Conservation (phyloP, 768 basidiomycete species). For the Agrocybe praecox region DNA sequence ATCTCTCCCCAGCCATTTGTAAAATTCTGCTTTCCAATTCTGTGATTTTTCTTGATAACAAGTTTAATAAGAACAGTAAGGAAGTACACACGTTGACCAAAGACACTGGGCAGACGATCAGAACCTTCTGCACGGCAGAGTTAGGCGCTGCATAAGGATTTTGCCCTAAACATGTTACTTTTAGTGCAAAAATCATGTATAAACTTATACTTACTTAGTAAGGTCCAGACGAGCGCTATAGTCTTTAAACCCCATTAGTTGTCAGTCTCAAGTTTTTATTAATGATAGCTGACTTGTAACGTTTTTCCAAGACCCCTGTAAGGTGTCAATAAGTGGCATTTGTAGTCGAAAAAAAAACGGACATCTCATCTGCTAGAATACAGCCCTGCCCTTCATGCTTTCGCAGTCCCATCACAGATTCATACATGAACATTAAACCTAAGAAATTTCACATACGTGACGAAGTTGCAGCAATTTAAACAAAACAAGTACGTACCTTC, state of each 20-base stretch:
- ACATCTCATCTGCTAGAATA: conserved; percentile 98
- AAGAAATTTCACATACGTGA: conserved; percentile 2
- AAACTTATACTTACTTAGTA: conserved; percentile 66
- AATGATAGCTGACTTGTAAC: conserved; percentile 53
- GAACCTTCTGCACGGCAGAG: conserved; percentile 71
- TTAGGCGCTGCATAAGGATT: conserved; percentile 68
- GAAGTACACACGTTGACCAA: conserved; percentile 66
- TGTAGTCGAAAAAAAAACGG: conserved; percentile 9
- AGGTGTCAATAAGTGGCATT: conserved; percentile 3
- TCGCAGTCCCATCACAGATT: conserved; percentile 92
- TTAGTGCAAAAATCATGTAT: not conserved
- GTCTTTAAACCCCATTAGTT: conserved; percentile 49
- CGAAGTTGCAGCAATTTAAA: not conserved
- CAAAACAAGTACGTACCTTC: conserved; percentile 56
- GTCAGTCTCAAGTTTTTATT: not conserved
- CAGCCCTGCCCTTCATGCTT: conserved; percentile 92
- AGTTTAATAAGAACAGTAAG: not conserved
- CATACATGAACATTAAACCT: conserved; percentile 92
- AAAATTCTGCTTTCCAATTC: conserved; percentile 97
- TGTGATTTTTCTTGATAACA: conserved; percentile 28
- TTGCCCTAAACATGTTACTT: conserved; percentile 57
- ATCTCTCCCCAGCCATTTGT: conserved; percentile 83
- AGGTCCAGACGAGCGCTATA: conserved; percentile 89
- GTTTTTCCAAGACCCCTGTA: conserved; percentile 96
- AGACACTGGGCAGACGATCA: conserved; percentile 95